Evolutionary conservation across 1,139 yeast genomes (phyloP).

Genomic region (Debaryomyces sp.): DNA sequence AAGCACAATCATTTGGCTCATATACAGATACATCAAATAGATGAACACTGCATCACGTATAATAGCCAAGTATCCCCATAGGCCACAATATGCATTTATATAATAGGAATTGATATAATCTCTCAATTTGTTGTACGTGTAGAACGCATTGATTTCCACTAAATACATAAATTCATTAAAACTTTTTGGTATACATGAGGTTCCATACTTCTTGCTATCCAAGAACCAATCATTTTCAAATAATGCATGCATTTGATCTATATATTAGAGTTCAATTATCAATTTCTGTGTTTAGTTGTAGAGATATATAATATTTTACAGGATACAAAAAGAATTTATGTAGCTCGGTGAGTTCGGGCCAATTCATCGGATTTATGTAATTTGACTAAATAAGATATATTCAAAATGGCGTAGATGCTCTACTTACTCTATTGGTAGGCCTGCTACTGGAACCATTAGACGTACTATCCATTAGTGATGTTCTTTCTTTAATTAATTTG

Average conservation of each 20-base stretch:
- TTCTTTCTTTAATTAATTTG: slow-evolving; percentile 43
- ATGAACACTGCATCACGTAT: slow-evolving; percentile 30
- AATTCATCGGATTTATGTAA: background rate
- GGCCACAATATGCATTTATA: slow-evolving; percentile 7
- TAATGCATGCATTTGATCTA: background rate
- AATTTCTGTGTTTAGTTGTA: background rate
- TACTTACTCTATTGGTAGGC: slow-evolving; percentile 40
- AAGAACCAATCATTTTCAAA: slow-evolving; percentile 7
- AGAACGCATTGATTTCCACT: slow-evolving; percentile 5
- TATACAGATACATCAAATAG: slow-evolving; percentile 18
- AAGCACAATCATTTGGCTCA: slow-evolving; percentile 11
- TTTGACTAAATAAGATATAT: background rate
- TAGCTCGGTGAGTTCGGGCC: slow-evolving; percentile 3
- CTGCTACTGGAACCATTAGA: slow-evolving; percentile 33
- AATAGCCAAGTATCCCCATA: slow-evolving; percentile 19
- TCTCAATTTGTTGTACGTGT: background rate
- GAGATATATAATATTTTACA: background rate
- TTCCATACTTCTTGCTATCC: slow-evolving; percentile 10
- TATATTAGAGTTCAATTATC: background rate
- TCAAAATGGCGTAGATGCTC: slow-evolving; percentile 43
- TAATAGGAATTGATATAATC: slow-evolving; percentile 10
- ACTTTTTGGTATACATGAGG: slow-evolving; percentile 11
- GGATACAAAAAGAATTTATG: background rate
- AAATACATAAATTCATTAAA: slow-evolving; percentile 6
- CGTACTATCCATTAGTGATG: slow-evolving; percentile 32